These are phyloP conservation scores for Chlorella sp. DNA, from an alignment of 139 green algal genomes.

Conservation along the genomic window DNA sequence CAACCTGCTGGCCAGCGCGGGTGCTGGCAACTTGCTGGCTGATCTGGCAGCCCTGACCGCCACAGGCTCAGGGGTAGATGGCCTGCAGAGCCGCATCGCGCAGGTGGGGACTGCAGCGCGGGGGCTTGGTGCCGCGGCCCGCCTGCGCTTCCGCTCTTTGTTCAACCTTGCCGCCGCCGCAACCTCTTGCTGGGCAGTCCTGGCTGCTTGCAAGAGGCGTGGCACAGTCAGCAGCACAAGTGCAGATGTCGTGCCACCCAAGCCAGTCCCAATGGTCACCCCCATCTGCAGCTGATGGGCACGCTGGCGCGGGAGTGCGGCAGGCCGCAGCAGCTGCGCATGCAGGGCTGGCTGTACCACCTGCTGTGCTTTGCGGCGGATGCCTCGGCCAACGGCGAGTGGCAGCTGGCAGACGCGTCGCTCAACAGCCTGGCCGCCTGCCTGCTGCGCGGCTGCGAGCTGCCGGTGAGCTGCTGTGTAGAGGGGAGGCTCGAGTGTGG, in stretches of 20 bases:
- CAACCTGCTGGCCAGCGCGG: constrained; percentile 49
- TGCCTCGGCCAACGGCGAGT: constrained; percentile 48
- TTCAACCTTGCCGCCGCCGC: too few species aligned
- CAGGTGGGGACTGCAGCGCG: background rate
- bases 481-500: background rate
- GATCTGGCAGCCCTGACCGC: background rate
- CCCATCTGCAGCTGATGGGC: constrained; percentile 8
- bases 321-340: constrained; percentile 36
- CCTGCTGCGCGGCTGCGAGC: constrained; percentile 31
- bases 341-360: constrained; percentile 64
- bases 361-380: constrained; percentile 78
- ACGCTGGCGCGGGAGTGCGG: constrained; percentile 30
- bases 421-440: constrained; percentile 53
- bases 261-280: background rate
- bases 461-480: constrained; percentile 27
- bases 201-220: too few species aligned
- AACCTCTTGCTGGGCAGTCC: too few species aligned
- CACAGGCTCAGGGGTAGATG: constrained; percentile 2
- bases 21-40: constrained; percentile 43
- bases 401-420: constrained; percentile 36
- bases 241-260: background rate
- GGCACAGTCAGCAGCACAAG: background rate
- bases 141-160: too few species aligned
- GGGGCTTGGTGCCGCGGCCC: too few species aligned
- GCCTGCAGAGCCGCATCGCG: constrained; percentile 13